Percentiles rank a stretch among this genome's conserved stretches.
Conservation (phyloP, 2,329 filamentous ascomycete genomes). For the Colletotrichum kahawae region DNA sequence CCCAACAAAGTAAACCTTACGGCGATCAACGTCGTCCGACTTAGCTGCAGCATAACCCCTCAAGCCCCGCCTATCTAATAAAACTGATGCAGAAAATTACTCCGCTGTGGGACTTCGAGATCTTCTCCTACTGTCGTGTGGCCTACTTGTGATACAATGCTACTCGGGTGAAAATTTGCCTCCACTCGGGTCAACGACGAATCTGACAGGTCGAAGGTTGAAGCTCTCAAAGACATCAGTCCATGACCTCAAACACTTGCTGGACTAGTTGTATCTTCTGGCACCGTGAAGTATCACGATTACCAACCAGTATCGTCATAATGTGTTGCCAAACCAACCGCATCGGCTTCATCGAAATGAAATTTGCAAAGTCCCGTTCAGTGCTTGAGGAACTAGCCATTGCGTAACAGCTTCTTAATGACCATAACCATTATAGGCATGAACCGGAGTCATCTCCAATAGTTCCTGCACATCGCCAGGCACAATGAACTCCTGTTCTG, state of each 20-base stretch:
- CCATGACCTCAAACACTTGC: too few relatives aligned
- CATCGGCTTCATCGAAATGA: accelerated
- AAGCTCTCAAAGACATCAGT: neutral
- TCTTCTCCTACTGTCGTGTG: neutral
- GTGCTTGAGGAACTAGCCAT: accelerated
- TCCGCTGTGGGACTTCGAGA: neutral
- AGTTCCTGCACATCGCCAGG: conserved; percentile 37
- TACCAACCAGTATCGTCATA: neutral
- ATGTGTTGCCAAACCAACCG: neutral
- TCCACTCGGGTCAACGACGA: accelerated
- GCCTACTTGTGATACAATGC: neutral
- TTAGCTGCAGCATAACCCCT: neutral
- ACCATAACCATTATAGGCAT: too few relatives aligned
- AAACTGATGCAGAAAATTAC: accelerated
- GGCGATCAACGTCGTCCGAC: neutral
- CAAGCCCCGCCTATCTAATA: neutral
- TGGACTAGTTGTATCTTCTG: too few relatives aligned
- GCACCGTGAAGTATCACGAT: neutral
- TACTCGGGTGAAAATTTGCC: neutral
- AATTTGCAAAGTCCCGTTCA: neutral
- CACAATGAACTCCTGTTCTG: conserved; percentile 48
- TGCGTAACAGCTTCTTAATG: neutral
- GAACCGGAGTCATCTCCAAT: conserved; percentile 33
- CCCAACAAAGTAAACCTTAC: neutral
- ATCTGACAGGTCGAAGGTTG: accelerated